A percentile compares a stretch with the other conserved stretches of the same genome.
Evolutionary conservation across 805 yeast genomes (phyloP).

Genomic region (Candida ponderosae): DNA sequence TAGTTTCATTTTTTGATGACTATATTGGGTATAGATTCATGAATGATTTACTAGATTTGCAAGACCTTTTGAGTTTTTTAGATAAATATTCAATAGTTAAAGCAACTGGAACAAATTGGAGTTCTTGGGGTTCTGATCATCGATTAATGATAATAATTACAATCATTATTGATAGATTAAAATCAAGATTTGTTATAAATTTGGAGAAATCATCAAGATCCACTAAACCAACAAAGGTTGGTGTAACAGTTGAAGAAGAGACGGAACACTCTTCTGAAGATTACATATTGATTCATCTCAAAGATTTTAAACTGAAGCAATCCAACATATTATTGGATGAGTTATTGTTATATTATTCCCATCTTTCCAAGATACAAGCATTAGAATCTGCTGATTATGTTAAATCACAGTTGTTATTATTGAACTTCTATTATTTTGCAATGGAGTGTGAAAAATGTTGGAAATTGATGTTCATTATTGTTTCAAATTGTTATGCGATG

Average conservation of each 20-base stretch:
- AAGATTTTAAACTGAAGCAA: no score
- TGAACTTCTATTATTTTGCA: slow-evolving; percentile 12
- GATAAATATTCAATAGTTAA: slow-evolving; percentile 2
- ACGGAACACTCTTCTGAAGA: no score
- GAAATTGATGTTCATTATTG: slow-evolving; percentile 14
- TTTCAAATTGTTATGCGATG: slow-evolving; percentile 13
- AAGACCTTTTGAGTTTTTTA: slow-evolving; percentile 6
- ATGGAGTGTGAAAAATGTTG: slow-evolving; percentile 13
- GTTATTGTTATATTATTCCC: slow-evolving; percentile 9
- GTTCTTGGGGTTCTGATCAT: background rate
- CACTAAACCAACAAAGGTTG: no score
- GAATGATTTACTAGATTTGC: slow-evolving; percentile 10
- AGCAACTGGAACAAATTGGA: background rate
- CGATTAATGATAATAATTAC: background rate
- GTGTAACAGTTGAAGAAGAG: no score
- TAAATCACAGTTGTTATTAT: slow-evolving; percentile 12
- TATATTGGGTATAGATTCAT: slow-evolving; percentile 5
- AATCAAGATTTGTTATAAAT: background rate
- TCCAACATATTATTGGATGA: background rate
- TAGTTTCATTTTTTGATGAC: slow-evolving; percentile 10
- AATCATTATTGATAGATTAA: background rate
- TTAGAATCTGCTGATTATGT: slow-evolving; percentile 8
- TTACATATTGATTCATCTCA: no score
- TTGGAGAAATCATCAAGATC: no score
- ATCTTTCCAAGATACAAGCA: slow-evolving; percentile 11